phyloP scores from a whole-genome alignment of 208 protist genomes.

The Crithidia expoeki region DNA sequence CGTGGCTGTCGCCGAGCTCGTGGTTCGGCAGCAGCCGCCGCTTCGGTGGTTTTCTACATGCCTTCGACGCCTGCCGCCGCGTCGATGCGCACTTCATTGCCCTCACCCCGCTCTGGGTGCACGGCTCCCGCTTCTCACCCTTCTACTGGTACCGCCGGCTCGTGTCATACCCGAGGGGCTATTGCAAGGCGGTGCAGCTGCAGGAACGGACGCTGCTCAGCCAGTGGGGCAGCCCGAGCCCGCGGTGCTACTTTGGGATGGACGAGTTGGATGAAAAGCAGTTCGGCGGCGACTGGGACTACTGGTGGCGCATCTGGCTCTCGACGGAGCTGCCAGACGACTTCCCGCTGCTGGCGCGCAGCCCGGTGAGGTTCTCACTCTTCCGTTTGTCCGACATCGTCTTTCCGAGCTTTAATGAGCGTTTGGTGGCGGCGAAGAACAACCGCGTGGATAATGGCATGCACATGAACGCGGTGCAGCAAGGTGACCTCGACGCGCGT shows the following conservation, averaged over 20 bases:
- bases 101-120: slow-evolving; percentile 68
- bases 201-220: slow-evolving; percentile 63
- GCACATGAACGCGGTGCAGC: slow-evolving; percentile 28
- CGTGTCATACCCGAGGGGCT: slow-evolving; percentile 43
- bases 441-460: slow-evolving; percentile 47
- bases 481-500: slow-evolving; percentile 55
- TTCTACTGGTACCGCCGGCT: slow-evolving; percentile 68
- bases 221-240: slow-evolving; percentile 37
- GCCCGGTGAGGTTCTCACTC: slow-evolving; percentile 59
- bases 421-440: slow-evolving; percentile 59
- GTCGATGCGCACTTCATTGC: slow-evolving; percentile 74
- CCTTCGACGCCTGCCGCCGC: slow-evolving; percentile 57
- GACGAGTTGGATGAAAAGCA: slow-evolving; percentile 38
- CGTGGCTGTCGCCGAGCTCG: slow-evolving; percentile 16
- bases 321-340: slow-evolving; percentile 49
- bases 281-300: slow-evolving; percentile 32
- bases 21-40: slow-evolving; percentile 22
- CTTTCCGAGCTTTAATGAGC: slow-evolving; percentile 61
- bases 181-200: slow-evolving; percentile 51
- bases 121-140: slow-evolving; percentile 50
- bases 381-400: slow-evolving; percentile 69
- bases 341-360: slow-evolving; percentile 19
- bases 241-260: slow-evolving; percentile 50
- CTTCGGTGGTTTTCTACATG: slow-evolving; percentile 49
- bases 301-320: slow-evolving; percentile 47